These are phyloP conservation scores for Paramecium primaurelia DNA, from an alignment of 73 alveolate genomes.

Conservation along the genomic window DNA sequence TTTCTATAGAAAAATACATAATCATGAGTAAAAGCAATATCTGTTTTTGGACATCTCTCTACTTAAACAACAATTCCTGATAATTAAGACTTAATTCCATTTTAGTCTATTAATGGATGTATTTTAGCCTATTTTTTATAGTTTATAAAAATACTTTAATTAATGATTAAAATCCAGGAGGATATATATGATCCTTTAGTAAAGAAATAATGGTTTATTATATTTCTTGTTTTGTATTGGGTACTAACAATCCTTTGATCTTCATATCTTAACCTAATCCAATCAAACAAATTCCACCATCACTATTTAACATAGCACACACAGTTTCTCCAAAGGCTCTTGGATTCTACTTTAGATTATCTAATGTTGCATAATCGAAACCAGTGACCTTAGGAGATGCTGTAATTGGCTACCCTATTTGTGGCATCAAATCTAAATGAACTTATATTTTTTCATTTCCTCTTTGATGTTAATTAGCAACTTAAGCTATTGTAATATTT, in stretches of 20 bases:
- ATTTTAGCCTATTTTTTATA: neutral
- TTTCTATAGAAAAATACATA: slow-evolving; percentile 6
- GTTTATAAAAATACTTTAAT: neutral
- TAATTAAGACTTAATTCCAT: neutral
- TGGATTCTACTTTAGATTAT: neutral
- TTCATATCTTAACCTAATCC: neutral
- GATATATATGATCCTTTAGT: slow-evolving; percentile 1
- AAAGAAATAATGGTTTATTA: neutral
- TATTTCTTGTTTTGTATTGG: slow-evolving; percentile 1
- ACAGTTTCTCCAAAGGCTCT: neutral
- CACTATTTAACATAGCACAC: neutral
- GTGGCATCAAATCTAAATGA: slow-evolving; percentile 27
- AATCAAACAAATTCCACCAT: neutral
- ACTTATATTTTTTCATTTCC: neutral
- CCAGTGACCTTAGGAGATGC: neutral
- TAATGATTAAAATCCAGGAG: neutral
- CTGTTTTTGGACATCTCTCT: neutral
- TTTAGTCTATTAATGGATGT: neutral
- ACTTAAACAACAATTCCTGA: slow-evolving; percentile 10
- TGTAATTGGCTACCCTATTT: neutral
- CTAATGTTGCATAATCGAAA: neutral
- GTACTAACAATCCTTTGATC: neutral
- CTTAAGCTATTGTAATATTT: neutral
- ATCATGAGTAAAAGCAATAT: neutral
- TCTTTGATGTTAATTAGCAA: neutral